Evolutionary conservation across 1,284 basidiomycete genomes (phyloP).

Genomic region (Ceratobasidium sp.): DNA sequence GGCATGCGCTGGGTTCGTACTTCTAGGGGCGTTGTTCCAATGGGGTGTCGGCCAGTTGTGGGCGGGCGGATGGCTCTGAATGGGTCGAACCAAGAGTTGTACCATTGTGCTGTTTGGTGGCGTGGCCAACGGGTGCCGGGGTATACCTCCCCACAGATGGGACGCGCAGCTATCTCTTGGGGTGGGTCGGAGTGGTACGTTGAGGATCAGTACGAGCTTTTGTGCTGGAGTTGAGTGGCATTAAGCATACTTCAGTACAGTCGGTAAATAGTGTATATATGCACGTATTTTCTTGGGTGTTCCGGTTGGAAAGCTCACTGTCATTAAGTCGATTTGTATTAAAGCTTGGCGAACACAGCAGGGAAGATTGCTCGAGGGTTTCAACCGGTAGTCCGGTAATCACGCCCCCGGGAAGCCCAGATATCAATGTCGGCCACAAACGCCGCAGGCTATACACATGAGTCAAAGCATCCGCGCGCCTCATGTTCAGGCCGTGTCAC

Average conservation of each 20-base stretch:
- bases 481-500: not conserved
- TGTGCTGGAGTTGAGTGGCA: conserved; percentile 26
- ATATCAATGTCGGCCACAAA: not conserved
- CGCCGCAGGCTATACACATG: conserved; percentile 11
- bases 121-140: conserved; percentile 39
- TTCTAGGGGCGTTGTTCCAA: conserved; percentile 25
- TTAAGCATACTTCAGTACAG: not conserved
- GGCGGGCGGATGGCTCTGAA: conserved; percentile 11
- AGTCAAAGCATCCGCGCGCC: not conserved
- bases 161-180: conserved; percentile 38
- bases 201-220: conserved; percentile 33
- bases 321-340: no score
- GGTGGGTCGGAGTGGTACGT: conserved; percentile 33
- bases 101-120: conserved; percentile 45
- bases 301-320: no score
- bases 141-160: conserved; percentile 29
- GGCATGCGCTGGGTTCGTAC: conserved; percentile 40
- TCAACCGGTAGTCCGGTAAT: no score
- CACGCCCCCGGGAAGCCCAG: not conserved
- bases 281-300: not conserved
- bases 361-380: no score
- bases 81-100: conserved; percentile 22
- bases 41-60: conserved; percentile 41
- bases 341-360: no score
- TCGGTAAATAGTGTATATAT: not conserved